Conservation (phyloP, 176 grass and related monocot species). For the Oryza longistaminata region DNA sequence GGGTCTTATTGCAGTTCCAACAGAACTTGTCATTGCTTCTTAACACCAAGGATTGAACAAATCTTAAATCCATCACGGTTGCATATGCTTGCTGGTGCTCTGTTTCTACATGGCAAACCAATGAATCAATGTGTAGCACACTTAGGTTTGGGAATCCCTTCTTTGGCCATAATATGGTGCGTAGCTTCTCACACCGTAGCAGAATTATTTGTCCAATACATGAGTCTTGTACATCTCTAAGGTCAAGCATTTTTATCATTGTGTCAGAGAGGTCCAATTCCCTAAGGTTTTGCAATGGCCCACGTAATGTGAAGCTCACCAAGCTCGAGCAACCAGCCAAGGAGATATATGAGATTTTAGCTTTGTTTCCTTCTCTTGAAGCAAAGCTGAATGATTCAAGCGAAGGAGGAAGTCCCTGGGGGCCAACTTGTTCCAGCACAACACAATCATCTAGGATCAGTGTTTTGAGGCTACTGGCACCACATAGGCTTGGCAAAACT, state of each 20-base stretch:
- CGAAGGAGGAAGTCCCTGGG: neutral
- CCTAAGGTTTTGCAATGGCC: neutral
- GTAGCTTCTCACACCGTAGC: neutral
- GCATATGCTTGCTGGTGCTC: neutral
- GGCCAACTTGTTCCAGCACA: neutral
- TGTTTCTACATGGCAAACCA: too few species aligned
- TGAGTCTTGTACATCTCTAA: neutral
- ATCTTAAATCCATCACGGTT: neutral
- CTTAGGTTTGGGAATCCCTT: accelerated
- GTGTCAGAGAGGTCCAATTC: conserved; percentile 9
- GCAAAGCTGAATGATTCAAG: neutral
- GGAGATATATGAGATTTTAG: neutral
- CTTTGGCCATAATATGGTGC: neutral
- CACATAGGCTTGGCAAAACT: neutral
- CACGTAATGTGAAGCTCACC: neutral
- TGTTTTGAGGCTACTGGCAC: neutral
- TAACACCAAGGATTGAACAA: neutral
- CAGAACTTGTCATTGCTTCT: accelerated
- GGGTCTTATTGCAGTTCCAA: neutral
- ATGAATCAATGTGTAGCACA: neutral
- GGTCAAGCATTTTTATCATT: neutral
- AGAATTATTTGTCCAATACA: neutral
- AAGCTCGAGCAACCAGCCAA: neutral
- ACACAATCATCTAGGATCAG: conserved; percentile 17
- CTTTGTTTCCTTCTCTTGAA: neutral